Evolutionary conservation across 768 basidiomycete genomes (phyloP), one percentile per base, ranked within the genome.

Genomic region (Botryobasidium botryosum): DNA sequence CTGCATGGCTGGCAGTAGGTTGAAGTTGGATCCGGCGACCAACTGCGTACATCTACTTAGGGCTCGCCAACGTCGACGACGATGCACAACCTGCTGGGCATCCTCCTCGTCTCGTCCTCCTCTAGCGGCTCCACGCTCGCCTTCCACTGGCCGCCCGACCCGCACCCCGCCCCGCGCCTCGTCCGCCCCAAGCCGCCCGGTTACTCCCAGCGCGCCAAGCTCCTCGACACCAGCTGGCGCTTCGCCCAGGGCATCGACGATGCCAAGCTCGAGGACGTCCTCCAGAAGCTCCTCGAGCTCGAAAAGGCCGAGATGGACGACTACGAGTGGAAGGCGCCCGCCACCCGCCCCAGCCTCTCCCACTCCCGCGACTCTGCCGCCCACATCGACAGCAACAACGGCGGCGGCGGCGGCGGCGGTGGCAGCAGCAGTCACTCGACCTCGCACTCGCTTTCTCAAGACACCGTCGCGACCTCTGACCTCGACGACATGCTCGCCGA

Each of bases 71-170:
- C n/a, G n/a, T n/a, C n/a, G n/a, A n/a, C n/a, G n/a, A n/a, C n/a
- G n/a, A n/a, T n/a, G n/a, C n/a, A n/a, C n/a, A n/a, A 42, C 23
- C 69, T 94, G 26, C 64, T 90, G 38, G 79, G 84, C 7, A 67
- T 92, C 49, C 62, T 91, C 3, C 72, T 94, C 28, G 82, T 87
- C 35, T 84, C 84, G 4, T 77, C 79, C 10, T 88, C 86, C 6
- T 77, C 83, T 5, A 82, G 77, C 55, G 84, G 81, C 23, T 74
- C 77, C 7, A 79, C 67, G 51, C 62, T 88, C 4, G 79, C 86
- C 43, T 88, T 77, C 57, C 69, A 82, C 50, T 92, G 86, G 80
- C 90, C 90, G 0, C 78, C 84, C 12, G 66, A 65, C 12, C 84
- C 86, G 12, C 53, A 62, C 10, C 62, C 74, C 1, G 68, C 74